Evolutionary conservation across 805 yeast genomes (phyloP), one percentile per base, ranked within the genome.

Genomic region (Ogataea nonfermentans): DNA sequence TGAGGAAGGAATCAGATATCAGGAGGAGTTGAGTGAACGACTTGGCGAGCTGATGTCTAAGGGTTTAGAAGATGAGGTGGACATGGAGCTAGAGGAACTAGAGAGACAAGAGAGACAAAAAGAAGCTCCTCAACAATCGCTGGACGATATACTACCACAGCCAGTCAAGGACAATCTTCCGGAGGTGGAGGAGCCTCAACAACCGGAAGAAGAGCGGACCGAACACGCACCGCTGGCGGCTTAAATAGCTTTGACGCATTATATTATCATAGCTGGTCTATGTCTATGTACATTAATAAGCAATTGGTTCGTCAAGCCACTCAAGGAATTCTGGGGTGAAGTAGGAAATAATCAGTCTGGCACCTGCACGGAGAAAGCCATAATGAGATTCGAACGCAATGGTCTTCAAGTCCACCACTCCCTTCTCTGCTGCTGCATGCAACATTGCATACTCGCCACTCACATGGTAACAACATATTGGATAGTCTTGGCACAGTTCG

Each of bases 371-470:
- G 46, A 91, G 72, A 56, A 86, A 82, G 1, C 99, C 97, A 47
- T 86, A 73, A 53, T 93, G 96, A 33, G 93, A 69, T 67, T 93
- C 99, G 55, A 84, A 85, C 0, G 89, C 78, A 73, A 79, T 64
- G 42, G 79, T 64, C 65, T 86, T 83, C 63, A 93, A 74, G 62
- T 91, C 97, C 45, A 83, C 85, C 44, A 90, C 75, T 26, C 95
- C 95, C 71, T 89, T 89, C 56, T 89, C 97, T 22, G 97, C 97
- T 37, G 96, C 98, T 6, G 99, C 99, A 59, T 90, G 95, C 48
- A 93, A 65, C 99, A 93, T 93, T 23, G 98, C 97, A 58, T 77
- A 93, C 66, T 93, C 99, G 28, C 99, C 99, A 60, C 91, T 80
- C 16, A 93, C 99, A 63, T 93, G 99, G 65, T 93, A 93, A 19